phyloP scores from a whole-genome alignment of 192 early-diverging fungal genomes.

The Dissophora globulifera region DNA sequence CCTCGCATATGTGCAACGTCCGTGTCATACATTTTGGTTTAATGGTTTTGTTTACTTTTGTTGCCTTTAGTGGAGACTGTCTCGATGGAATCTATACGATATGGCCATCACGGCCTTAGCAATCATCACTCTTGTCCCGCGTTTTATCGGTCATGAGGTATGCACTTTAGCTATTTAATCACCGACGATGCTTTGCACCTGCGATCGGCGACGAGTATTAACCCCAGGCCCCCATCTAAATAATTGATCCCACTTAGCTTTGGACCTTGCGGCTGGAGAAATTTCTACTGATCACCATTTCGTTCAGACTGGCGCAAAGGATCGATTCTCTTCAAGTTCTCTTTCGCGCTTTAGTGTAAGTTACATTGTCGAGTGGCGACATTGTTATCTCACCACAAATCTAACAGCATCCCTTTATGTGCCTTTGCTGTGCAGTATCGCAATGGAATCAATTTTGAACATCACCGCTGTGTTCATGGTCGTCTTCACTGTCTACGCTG shows the following conservation, averaged over 20 bases:
- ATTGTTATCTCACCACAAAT: too few species aligned
- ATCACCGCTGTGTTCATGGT: constrained; percentile 68
- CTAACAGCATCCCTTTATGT: constrained; percentile 53
- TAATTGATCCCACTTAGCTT: constrained; percentile 11
- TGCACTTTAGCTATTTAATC: not conserved
- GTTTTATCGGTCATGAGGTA: constrained; percentile 48
- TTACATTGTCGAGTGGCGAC: too few species aligned
- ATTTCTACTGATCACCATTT: constrained; percentile 44
- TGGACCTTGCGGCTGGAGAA: constrained; percentile 45
- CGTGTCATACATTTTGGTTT: too few species aligned
- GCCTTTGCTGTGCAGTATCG: constrained; percentile 31
- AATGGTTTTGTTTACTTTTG: not conserved
- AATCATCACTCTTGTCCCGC: constrained; percentile 35
- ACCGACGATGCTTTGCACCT: not conserved
- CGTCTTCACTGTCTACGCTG: constrained; percentile 61
- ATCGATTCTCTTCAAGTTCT: constrained; percentile 48
- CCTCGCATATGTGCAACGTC: too few species aligned
- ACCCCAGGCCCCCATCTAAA: too few species aligned
- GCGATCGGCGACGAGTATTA: not conserved
- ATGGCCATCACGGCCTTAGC: constrained; percentile 27
- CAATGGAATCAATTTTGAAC: constrained; percentile 59
- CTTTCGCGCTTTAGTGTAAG: constrained; percentile 48
- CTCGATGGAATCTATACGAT: constrained; percentile 49
- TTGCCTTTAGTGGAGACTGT: constrained; percentile 31
- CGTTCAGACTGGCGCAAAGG: constrained; percentile 44